Percentiles rank a stretch among this genome's conserved stretches.
These are phyloP conservation scores for Apiotrichum gamsii DNA, from an alignment of 1,284 basidiomycete species.

Conservation along the genomic window DNA sequence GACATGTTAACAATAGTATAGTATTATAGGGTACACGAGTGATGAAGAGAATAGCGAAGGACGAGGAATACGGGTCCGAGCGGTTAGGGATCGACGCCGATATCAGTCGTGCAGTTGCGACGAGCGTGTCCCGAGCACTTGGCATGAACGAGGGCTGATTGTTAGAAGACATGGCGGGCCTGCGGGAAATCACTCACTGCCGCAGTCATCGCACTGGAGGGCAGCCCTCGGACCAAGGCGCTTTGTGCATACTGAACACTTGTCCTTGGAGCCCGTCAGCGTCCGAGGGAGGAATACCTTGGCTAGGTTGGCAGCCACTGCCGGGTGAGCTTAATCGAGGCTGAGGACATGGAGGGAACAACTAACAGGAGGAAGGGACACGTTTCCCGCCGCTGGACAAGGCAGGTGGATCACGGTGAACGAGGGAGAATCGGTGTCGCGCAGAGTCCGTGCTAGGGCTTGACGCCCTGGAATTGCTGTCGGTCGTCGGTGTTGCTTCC, in stretches of 20 bases:
- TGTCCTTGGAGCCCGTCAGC: background rate
- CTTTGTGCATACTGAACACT: conserved; percentile 3
- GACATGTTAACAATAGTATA: no score
- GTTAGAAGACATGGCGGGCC: no score
- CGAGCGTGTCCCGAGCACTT: background rate
- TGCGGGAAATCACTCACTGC: no score
- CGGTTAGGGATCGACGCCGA: no score
- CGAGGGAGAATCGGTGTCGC: conserved; percentile 1
- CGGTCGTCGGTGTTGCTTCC: no score
- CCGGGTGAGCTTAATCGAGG: no score
- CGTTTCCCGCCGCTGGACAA: background rate
- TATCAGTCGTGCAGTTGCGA: background rate
- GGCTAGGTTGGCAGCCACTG: conserved; percentile 7
- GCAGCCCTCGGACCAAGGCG: conserved; percentile 3
- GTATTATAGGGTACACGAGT: no score
- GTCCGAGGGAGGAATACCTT: background rate
- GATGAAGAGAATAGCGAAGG: no score
- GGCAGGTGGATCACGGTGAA: background rate
- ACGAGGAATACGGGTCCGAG: no score
- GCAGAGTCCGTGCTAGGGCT: background rate
- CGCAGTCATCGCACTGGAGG: conserved; percentile 10
- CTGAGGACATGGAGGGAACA: no score
- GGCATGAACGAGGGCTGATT: conserved; percentile 1
- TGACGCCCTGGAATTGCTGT: no score
- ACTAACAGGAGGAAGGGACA: background rate